Percentiles rank a stretch among this genome's conserved stretches.
Evolutionary conservation across 108 stramenopile species (phyloP).

Genomic region (Nannochloropsis granulata): DNA sequence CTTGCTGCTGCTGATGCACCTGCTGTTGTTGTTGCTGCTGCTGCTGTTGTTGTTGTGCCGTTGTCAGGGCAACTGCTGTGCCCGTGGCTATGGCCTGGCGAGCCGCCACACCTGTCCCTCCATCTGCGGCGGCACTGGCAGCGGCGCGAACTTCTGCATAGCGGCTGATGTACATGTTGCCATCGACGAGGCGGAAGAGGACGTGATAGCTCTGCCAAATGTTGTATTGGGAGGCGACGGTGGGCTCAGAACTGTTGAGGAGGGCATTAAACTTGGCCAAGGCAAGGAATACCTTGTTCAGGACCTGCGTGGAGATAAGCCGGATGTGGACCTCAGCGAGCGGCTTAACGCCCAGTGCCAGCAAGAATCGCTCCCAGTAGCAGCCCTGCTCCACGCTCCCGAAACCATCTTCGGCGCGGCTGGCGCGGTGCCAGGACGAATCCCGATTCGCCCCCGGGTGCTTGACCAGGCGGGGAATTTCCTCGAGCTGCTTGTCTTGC

Average conservation of each 20-base stretch:
- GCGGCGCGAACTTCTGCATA: background rate
- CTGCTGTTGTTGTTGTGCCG: background rate
- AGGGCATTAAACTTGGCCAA: background rate
- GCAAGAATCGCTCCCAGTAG: background rate
- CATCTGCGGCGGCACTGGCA: background rate
- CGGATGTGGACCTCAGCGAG: background rate
- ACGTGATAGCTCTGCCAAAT: background rate
- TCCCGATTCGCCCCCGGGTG: background rate
- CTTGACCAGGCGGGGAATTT: background rate
- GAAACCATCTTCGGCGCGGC: background rate
- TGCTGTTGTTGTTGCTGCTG: background rate
- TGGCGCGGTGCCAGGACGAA: background rate
- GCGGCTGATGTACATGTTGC: background rate
- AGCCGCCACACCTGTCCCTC: background rate
- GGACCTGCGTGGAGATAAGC: background rate
- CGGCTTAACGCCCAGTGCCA: background rate
- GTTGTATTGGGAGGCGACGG: background rate
- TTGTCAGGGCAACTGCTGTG: background rate
- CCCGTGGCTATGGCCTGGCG: background rate
- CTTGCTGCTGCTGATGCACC: background rate
- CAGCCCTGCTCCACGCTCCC: background rate
- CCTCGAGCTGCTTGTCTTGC: background rate
- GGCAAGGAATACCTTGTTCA: background rate
- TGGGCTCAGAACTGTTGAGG: background rate
- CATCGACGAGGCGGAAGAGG: background rate